Base-by-base conservation (phyloP, 129 eudicot species). In the Lactuca saligna region DNA sequence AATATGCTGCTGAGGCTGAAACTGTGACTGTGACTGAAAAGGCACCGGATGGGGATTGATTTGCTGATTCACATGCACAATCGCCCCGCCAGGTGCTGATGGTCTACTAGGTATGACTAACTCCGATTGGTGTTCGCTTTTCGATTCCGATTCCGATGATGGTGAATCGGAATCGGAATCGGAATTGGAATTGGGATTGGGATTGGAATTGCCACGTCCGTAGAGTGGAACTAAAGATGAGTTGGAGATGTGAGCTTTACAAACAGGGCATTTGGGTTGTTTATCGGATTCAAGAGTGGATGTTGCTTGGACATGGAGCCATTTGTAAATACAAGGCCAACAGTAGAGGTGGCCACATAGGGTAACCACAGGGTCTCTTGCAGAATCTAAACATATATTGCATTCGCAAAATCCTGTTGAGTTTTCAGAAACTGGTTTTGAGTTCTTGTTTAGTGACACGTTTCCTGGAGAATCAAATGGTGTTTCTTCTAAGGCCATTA, bases 311-410 rank as follows among this genome's bases (percentile, higher is more conserved):
- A 82, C 86, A 51, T 86, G 82, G 63, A 91, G 89, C 98, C 98
- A 91, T 66, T 82, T 84, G 83, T 86, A 88, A 49, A 91, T 91
- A 75, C 97, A 91, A 32, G 96, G 94, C 96, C 97, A 91, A 50
- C 96, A 91, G 68, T 91, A 91, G 25, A 91, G 82, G 66, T 91
- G 97, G 61, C 97, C 97, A n/a, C 97, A 91, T 20, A 91, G 83
- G 63, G 96, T 88, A 63, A 91, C 96, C 34, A 91, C 87, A 8
- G 97, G 97, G 56, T 91, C 97, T 54, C 82, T 79, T 41, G 88
- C 91, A 0, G 96, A 78, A 61, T 88, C 97, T 69, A 91, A 68
- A 75, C 97, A 91, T 37, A 91, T 91, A 72, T 84, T 88, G 87
- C 97, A 91, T 38, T 91, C 91, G 49, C 91, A 91, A 68, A 80